Evolutionary conservation across 2,329 filamentous ascomycete species (phyloP), one percentile per base, ranked within the genome.

Genomic region (Emmonsiellopsis sp.): DNA sequence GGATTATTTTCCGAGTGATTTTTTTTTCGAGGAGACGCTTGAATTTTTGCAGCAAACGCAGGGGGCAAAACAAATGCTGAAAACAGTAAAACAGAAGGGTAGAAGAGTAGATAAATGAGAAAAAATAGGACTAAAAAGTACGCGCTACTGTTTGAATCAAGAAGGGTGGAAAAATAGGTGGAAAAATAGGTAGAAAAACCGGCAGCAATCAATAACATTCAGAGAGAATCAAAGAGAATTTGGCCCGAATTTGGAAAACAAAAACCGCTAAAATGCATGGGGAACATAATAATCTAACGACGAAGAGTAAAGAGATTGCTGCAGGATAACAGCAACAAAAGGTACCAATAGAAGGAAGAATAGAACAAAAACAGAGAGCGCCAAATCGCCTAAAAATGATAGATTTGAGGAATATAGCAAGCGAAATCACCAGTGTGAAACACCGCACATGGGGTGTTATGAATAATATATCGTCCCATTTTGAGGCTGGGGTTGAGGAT

Each of bases 391-490:
- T 41, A 53, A 50, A 13, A 50, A 15, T 26, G 20, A 26, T 26
- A 26, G 20, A 26, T 26, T 26, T 26, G 20, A 26, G 20, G 20
- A 26, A 26, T 26, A 26, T 26, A 26, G 20, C 20, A 26, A 26
- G 20, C 20, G 20, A 26, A 26, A 26, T 26, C 20, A 26, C 20
- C 20, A 26, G 20, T 41, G 10, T n/a, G 9, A 15, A n/a, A 16
- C n/a, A 26, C 13, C 13, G 49, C 13, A 43, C 43, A 34, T 6
- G 35, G 2, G 31, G 49, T 30, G 30, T n/a, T 51, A 50, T 42
- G 43, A 10, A 35, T 91, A 94, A 72, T 86, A 95, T 53, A 76
- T 70, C 6, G 68, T 69, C 59, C 73, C 65, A 56, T 77, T 77
- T 67, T 48, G 51, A 7, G 45, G 43, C 84, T 78, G 63, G 80